Conservation (phyloP, 2,329 filamentous ascomycete genomes). For the Pyricularia sp. region DNA sequence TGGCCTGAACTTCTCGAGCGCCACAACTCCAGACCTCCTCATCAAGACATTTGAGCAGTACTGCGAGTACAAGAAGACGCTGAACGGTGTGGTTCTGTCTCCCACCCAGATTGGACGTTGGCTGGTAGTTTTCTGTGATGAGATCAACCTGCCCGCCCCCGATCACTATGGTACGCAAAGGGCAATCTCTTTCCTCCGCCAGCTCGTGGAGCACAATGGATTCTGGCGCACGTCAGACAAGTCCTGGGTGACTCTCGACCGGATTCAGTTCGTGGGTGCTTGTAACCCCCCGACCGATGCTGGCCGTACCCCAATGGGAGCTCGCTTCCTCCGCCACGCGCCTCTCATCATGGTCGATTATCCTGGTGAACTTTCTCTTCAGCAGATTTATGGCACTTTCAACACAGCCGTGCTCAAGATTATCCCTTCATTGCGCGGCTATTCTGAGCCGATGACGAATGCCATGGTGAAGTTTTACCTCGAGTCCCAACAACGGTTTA, state of each 20-base stretch:
- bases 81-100: slow-evolving; percentile 90
- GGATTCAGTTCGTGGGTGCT: slow-evolving; percentile 96
- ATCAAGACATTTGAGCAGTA: slow-evolving; percentile 99
- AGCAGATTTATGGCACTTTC: slow-evolving; percentile 98
- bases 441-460: slow-evolving; percentile 84
- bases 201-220: slow-evolving; percentile 95
- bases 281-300: slow-evolving; percentile 98
- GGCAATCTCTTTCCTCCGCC: slow-evolving; percentile 91
- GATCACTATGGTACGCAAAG: slow-evolving; percentile 97
- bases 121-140: slow-evolving; percentile 98
- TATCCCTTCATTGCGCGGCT: slow-evolving; percentile 85
- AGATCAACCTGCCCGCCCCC: slow-evolving; percentile 96
- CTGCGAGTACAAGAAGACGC: slow-evolving; percentile 97
- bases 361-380: slow-evolving; percentile 83
- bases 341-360: slow-evolving; percentile 99
- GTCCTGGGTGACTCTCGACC: slow-evolving; percentile 92
- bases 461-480: slow-evolving; percentile 97
- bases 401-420: slow-evolving; percentile 95
- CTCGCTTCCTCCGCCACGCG: slow-evolving; percentile 87
- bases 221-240: slow-evolving; percentile 98
- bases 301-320: slow-evolving; percentile 85
- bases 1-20: slow-evolving; percentile 97
- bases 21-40: slow-evolving; percentile 90
- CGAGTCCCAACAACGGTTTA: slow-evolving; percentile 89
- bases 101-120: slow-evolving; percentile 94